phyloP scores from a whole-genome alignment of 2,329 filamentous ascomycete species.

The Trichoderma asperellum region DNA sequence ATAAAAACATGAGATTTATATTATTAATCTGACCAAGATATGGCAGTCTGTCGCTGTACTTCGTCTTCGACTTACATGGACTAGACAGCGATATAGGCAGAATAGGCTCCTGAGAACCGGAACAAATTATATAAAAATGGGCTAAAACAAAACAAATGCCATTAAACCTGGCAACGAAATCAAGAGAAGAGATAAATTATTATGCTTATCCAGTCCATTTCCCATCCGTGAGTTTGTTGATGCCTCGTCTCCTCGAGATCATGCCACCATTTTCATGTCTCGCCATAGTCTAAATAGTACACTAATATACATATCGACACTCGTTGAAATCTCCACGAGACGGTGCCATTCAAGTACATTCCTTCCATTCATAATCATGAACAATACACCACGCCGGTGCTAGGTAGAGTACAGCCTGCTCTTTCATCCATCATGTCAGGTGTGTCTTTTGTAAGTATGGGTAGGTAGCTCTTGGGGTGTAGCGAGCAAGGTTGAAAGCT shows the following conservation, averaged over 20 bases:
- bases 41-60: neutral
- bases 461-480: neutral
- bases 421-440: neutral
- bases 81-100: neutral
- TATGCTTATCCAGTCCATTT: neutral
- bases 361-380: neutral
- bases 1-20: neutral
- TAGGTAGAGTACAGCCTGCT: neutral
- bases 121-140: neutral
- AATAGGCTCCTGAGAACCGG: too few relatives aligned
- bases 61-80: neutral
- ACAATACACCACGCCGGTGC: neutral
- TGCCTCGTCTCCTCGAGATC: neutral
- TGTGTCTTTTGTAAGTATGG: neutral
- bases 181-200: neutral
- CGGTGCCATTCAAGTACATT: neutral
- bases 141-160: neutral
- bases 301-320: conserved; percentile 8
- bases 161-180: too few relatives aligned
- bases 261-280: neutral
- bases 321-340: neutral
- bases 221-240: neutral
- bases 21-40: neutral
- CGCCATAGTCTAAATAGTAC: conserved; percentile 16
- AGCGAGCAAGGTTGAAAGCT: neutral